phyloP scores from a whole-genome alignment of 257 asterid genomes.

The Nicotiana sylvestris region DNA sequence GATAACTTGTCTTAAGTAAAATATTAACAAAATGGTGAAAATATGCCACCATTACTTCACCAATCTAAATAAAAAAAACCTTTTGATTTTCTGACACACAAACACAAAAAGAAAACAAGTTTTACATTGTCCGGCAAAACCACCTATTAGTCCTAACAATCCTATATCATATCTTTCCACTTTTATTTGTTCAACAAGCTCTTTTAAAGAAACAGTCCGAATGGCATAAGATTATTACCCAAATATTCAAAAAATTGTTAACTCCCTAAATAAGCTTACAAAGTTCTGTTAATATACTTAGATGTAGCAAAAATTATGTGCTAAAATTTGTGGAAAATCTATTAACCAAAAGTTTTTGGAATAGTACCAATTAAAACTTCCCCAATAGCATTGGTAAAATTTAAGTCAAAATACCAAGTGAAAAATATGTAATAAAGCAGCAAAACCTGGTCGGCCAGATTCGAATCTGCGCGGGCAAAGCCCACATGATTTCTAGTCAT shows the following conservation, averaged over 20 bases:
- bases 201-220: background rate
- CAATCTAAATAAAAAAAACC: too few species aligned
- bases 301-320: background rate
- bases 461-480: conserved; percentile 22
- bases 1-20: background rate
- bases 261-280: background rate
- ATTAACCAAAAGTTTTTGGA: background rate
- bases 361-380: background rate
- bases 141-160: background rate
- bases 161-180: background rate
- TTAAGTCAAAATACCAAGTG: too few species aligned
- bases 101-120: background rate
- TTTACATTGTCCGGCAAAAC: background rate
- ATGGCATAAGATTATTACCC: background rate
- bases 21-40: too few species aligned
- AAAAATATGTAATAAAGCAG: too few species aligned
- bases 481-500: background rate
- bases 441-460: conserved; percentile 18
- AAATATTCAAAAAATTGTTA: background rate
- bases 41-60: too few species aligned
- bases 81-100: background rate
- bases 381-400: too few species aligned
- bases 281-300: background rate
- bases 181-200: too few species aligned
- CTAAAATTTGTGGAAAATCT: background rate